Conservation (phyloP, 768 basidiomycete genomes). For the Chalciporus chontae region DNA sequence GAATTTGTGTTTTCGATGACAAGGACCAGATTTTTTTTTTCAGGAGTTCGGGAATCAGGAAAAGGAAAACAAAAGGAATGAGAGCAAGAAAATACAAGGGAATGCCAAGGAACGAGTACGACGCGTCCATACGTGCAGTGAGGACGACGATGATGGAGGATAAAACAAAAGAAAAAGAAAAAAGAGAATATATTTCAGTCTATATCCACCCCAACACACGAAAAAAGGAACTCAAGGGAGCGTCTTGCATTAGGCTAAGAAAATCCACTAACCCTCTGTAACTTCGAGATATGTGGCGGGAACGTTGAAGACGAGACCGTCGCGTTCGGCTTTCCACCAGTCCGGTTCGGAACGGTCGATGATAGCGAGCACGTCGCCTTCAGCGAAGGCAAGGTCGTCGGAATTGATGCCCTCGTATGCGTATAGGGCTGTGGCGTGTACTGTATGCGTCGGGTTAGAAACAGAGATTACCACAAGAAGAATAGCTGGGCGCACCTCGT, state of each 20-base stretch:
- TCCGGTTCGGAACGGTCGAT: conserved; percentile 81
- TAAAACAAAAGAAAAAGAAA: conserved; percentile 42
- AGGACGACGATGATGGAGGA: conserved; percentile 13
- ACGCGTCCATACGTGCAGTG: conserved; percentile 14
- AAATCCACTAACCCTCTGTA: conserved; percentile 80
- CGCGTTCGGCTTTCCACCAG: conserved; percentile 96
- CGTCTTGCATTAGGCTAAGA: conserved; percentile 22
- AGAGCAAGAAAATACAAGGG: not conserved
- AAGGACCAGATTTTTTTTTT: not conserved
- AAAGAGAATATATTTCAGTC: conserved; percentile 75
- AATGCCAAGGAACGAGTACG: not conserved
- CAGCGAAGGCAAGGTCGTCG: conserved; percentile 84
- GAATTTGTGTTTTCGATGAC: not conserved
- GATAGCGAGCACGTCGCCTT: conserved; percentile 75
- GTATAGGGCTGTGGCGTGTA: conserved; percentile 77
- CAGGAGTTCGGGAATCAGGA: not conserved
- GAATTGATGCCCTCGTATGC: conserved; percentile 63
- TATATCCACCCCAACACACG: conserved; percentile 46
- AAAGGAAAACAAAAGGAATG: not conserved
- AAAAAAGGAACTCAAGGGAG: conserved; percentile 48
- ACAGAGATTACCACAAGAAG: not conserved
- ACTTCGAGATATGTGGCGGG: conserved; percentile 90
- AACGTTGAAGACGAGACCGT: conserved; percentile 83
- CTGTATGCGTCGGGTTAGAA: conserved; percentile 29
- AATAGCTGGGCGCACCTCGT: conserved; percentile 40